Evolutionary conservation across 352 stramenopile species (phyloP).

Genomic region (Pythium pectinolyticum): DNA sequence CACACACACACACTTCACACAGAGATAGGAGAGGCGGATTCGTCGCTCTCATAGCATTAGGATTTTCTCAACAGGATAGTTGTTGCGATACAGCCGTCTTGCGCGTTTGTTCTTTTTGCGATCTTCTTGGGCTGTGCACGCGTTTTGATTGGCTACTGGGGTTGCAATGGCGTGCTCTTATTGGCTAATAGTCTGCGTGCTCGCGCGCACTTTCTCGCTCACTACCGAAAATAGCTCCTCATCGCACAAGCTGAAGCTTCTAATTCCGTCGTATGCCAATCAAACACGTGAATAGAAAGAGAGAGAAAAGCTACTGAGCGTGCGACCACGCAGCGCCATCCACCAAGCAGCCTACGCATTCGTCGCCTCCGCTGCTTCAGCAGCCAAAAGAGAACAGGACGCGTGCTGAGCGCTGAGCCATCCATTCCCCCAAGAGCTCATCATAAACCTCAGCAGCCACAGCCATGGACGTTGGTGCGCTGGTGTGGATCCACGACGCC

Average conservation of each 20-base stretch:
- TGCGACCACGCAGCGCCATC: slow-evolving; percentile 2
- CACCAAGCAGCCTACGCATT: not conserved
- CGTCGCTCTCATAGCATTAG: not conserved
- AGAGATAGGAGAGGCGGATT: not conserved
- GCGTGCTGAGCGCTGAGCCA: too few relatives aligned
- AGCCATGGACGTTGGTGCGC: slow-evolving; percentile 69
- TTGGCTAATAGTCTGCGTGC: too few relatives aligned
- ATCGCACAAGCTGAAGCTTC: not conserved
- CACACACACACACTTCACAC: not conserved
- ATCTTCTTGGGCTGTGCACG: not conserved
- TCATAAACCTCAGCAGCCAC: too few relatives aligned
- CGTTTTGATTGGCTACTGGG: not conserved
- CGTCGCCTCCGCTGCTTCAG: not conserved
- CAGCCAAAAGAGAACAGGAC: not conserved
- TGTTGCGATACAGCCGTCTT: not conserved
- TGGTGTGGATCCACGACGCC: slow-evolving; percentile 69
- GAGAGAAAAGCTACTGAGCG: not conserved
- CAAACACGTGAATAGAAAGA: not conserved
- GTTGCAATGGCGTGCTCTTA: too few relatives aligned
- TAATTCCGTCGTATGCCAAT: slow-evolving; percentile 7
- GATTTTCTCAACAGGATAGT: slow-evolving; percentile 9
- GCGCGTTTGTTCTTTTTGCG: not conserved
- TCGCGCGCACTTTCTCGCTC: slow-evolving; percentile 5
- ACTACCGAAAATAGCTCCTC: not conserved
- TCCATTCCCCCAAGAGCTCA: too few relatives aligned